Conservation (phyloP, 164 flowering plant species). For the Annona cherimola region DNA sequence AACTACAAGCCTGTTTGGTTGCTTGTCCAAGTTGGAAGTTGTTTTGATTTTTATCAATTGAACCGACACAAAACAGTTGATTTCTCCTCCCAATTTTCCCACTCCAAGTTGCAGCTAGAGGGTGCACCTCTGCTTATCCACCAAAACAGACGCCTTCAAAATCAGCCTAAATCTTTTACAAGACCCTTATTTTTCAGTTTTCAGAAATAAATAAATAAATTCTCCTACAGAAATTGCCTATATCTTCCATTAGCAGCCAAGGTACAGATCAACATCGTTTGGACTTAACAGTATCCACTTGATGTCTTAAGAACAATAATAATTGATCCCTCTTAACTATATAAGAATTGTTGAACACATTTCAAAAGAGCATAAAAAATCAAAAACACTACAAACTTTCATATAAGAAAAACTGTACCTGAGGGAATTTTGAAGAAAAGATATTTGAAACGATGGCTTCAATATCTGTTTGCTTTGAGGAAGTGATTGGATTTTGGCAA, state of each 20-base stretch:
- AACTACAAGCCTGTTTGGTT: background rate
- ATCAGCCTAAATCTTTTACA: background rate
- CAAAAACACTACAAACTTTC: too few species aligned
- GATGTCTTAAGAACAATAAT: too few species aligned
- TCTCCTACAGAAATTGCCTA: too few species aligned
- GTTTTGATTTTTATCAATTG: background rate
- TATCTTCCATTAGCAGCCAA: too few species aligned
- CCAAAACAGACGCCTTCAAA: background rate
- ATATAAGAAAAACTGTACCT: conserved; percentile 28
- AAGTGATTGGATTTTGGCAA: conserved; percentile 7
- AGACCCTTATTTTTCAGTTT: too few species aligned
- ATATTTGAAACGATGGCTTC: conserved; percentile 41
- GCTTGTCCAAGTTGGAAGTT: background rate
- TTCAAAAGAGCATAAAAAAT: too few species aligned
- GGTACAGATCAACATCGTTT: too few species aligned
- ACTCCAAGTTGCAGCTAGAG: background rate
- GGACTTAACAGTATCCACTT: too few species aligned
- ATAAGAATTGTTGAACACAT: background rate
- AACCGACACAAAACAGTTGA: background rate
- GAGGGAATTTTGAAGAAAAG: conserved; percentile 44
- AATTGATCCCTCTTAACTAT: too few species aligned
- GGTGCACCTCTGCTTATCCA: background rate
- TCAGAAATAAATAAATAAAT: too few species aligned
- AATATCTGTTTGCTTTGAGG: conserved; percentile 30
- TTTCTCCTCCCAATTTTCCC: background rate